A percentile compares a stretch with the other conserved stretches of the same genome.
phyloP scores from a whole-genome alignment of 1,139 yeast genomes.

The Sugiyamaella paludigena region DNA sequence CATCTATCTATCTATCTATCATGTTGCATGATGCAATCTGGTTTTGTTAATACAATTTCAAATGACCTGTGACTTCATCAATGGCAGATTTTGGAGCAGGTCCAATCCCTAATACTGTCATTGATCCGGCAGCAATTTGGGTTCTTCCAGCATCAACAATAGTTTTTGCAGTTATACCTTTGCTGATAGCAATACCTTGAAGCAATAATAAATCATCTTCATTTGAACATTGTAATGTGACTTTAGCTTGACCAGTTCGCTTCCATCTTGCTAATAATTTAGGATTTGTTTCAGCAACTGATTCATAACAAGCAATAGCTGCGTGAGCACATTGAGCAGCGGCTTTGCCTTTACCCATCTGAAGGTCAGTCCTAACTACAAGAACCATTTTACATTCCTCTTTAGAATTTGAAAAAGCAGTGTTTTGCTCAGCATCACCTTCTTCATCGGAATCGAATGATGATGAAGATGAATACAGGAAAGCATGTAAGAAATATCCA shows the following conservation, averaged over 20 bases:
- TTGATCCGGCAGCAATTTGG: constrained; percentile 91
- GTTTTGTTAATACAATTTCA: constrained; percentile 60
- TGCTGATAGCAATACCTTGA: constrained; percentile 75
- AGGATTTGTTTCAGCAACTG: constrained; percentile 50
- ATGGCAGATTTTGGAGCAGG: constrained; percentile 90
- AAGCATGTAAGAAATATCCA: constrained; percentile 8
- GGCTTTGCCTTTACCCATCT: constrained; percentile 92
- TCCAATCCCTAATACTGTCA: constrained; percentile 91
- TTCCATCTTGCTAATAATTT: constrained; percentile 68
- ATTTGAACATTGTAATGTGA: constrained; percentile 71
- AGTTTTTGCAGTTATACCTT: constrained; percentile 73
- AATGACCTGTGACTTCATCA: constrained; percentile 75
- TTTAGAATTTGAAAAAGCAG: constrained; percentile 49
- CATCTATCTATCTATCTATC: neutral
- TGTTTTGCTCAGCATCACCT: constrained; percentile 22
- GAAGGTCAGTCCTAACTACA: constrained; percentile 81
- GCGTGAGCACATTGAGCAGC: constrained; percentile 99
- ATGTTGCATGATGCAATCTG: neutral
- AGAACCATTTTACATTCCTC: constrained; percentile 82
- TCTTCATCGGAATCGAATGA: constrained; percentile 16
- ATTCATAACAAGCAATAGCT: constrained; percentile 83
- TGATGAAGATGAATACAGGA: neutral
- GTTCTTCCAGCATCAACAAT: constrained; percentile 98
- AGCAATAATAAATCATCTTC: constrained; percentile 75
- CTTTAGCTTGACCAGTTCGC: constrained; percentile 87